These are phyloP conservation scores for Fusarium sororula DNA, from an alignment of 2,329 filamentous ascomycete species.

Conservation along the genomic window DNA sequence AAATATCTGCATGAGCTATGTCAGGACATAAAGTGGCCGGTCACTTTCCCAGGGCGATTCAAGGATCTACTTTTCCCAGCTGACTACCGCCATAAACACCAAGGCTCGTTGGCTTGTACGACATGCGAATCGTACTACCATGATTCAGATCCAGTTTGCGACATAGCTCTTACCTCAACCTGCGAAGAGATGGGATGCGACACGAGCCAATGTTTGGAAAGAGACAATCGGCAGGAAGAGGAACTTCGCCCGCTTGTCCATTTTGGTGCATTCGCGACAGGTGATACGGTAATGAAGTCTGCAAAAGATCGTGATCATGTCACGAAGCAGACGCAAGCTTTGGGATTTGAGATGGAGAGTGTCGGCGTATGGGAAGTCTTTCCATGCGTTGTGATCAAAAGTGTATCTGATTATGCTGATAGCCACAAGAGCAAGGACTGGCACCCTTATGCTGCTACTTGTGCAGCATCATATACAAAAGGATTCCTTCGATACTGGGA, in stretches of 20 bases:
- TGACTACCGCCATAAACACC: not conserved
- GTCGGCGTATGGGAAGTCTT: not conserved
- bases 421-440: not conserved
- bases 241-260: not conserved
- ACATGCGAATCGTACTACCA: not conserved
- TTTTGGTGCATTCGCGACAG: not conserved
- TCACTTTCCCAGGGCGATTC: too few species aligned
- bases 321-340: accelerated
- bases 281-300: not conserved
- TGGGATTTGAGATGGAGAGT: not conserved
- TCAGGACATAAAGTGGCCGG: accelerated
- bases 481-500: not conserved
- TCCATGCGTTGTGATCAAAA: not conserved
- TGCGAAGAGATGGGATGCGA: not conserved
- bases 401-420: not conserved
- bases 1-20: not conserved
- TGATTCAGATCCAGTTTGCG: not conserved
- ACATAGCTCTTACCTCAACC: not conserved
- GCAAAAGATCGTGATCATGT: not conserved
- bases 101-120: accelerated
- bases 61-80: not conserved
- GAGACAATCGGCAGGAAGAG: accelerated
- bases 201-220: not conserved
- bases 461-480: not conserved
- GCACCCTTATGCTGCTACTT: not conserved